phyloP scores from a whole-genome alignment of 495 filamentous ascomycete genomes.

The Neurospora discreta region DNA sequence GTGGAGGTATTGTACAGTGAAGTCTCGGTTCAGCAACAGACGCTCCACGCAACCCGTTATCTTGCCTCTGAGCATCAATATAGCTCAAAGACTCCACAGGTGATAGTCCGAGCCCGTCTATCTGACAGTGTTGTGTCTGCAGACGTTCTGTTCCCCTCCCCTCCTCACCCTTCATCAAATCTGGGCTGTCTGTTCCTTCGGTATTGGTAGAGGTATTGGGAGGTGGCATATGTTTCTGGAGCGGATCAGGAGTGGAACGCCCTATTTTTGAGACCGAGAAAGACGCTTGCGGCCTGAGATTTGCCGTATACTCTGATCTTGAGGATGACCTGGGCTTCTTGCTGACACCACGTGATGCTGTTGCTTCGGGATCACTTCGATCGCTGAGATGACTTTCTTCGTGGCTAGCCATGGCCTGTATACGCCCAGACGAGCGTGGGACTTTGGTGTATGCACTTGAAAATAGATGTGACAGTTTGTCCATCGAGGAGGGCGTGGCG shows the following conservation, averaged over 20 bases:
- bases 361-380: slow-evolving; percentile 9
- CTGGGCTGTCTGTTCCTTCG: background rate
- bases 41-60: background rate
- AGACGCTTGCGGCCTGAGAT: background rate
- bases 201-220: background rate
- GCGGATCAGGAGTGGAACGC: background rate
- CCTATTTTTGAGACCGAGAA: background rate
- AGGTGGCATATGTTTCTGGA: background rate
- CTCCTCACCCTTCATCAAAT: slow-evolving; percentile 3
- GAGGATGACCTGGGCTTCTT: background rate
- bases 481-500: background rate
- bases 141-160: background rate
- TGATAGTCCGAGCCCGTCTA: background rate
- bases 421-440: background rate
- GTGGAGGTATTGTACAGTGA: slow-evolving; percentile 24
- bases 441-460: background rate
- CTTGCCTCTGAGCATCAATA: background rate
- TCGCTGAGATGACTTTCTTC: background rate
- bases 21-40: background rate
- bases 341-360: slow-evolving; percentile 24
- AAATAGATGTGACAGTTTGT: background rate
- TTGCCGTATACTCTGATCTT: background rate
- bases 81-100: background rate
- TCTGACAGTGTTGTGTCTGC: background rate
- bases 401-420: slow-evolving; percentile 14